A percentile compares a stretch with the other conserved stretches of the same genome.
phyloP scores from a whole-genome alignment of 176 grass and related monocot genomes.

The barley (Hordeum vulgare) region MorexV3_pseudomolecules_assembly NC_058518.1:333355665-333356164 shows the following conservation, averaged over 20 bases:
- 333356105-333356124: neutral
- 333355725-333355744: neutral
- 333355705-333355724: slow-evolving; percentile 3
- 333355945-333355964: neutral
- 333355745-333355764: neutral
- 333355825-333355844: neutral
- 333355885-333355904: neutral
- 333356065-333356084: neutral
- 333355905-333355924: neutral
- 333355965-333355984: neutral
- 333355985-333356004: neutral
- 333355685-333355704: neutral
- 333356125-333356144: neutral
- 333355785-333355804: slow-evolving; percentile 7
- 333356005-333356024: too few relatives aligned
- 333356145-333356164: neutral
- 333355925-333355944: neutral
- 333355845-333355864: neutral
- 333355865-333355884: neutral
- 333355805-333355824: neutral
- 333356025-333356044: neutral
- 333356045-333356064: neutral
- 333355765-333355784: neutral
- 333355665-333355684: neutral
- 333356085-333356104: neutral